Percentiles rank a stretch among this genome's conserved stretches.
These are phyloP conservation scores for Globisporangium heterothallicum DNA, from an alignment of 352 stramenopile genomes.

Conservation along the genomic window DNA sequence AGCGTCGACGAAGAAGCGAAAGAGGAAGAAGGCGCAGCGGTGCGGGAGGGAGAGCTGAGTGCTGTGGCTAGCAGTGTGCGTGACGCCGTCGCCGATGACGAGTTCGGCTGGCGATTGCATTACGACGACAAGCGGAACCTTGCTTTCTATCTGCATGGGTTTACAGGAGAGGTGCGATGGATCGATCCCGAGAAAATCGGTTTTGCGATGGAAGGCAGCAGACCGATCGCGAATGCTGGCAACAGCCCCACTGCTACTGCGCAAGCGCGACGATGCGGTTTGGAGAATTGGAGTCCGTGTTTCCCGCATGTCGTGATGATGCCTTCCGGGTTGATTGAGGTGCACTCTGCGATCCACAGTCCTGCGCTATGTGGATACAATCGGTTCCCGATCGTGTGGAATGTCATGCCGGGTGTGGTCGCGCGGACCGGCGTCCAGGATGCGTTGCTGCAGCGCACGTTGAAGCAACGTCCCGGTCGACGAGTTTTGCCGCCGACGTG, in stretches of 20 bases:
- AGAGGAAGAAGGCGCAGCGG: too few species aligned
- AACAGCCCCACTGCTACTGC: not conserved
- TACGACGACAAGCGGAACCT: conserved; percentile 45
- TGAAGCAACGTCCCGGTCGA: conserved; percentile 10
- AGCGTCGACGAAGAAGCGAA: not conserved
- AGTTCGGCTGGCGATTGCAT: conserved; percentile 54
- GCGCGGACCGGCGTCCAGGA: not conserved
- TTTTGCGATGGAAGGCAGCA: conserved; percentile 47
- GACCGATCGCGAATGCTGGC: conserved; percentile 22
- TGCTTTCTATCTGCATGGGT: conserved; percentile 55
- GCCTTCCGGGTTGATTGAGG: conserved; percentile 45
- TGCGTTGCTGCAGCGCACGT: not conserved
- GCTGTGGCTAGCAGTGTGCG: too few species aligned
- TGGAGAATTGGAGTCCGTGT: conserved; percentile 37
- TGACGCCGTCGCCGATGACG: conserved; percentile 2
- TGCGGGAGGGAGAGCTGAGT: too few species aligned
- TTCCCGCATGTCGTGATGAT: conserved; percentile 55
- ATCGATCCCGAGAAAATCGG: conserved; percentile 34
- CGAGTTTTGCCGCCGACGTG: conserved; percentile 58
- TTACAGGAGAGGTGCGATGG: conserved; percentile 76
- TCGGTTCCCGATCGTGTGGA: conserved; percentile 26
- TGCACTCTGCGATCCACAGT: conserved; percentile 15
- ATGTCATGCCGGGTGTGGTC: conserved; percentile 5
- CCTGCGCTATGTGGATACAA: conserved; percentile 37
- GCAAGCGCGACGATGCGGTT: conserved; percentile 7